Evolutionary conservation across 2,329 filamentous ascomycete genomes (phyloP), one percentile per base, ranked within the genome.

Genomic region (Exophiala dermatitidis): DNA sequence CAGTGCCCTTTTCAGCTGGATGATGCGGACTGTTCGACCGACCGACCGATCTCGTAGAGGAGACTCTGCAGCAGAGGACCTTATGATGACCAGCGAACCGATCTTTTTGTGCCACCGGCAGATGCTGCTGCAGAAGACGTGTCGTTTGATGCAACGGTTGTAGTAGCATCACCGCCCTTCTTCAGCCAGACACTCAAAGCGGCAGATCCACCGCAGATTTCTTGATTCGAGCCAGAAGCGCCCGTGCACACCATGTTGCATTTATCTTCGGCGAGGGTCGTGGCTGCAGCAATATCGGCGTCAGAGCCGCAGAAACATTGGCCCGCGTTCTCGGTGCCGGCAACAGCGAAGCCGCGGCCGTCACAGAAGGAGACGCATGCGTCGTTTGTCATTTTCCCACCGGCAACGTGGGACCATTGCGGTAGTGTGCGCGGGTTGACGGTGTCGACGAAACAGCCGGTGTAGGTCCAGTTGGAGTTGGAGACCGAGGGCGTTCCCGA

Each of bases 321-420:
- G 26, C 71, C 69, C 33, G 71, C 72, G 29, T 74, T 74, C 60
- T 78, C 74, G 12, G 75, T 77, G 28, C 75, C 76, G 0, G 77
- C 75, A 52, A 77, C 66, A 37, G 66, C 59, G 58, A 68, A 78
- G 5, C 76, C 75, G 42, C 66, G 65, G 33, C 59, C 59, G 5
- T 72, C 66, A 65, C 79, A 82, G 64, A 76, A 74, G 3, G 67
- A 64, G 46, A 78, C 69, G 61, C 79, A 81, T 26, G 71, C 72
- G 46, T 69, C 71, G 63, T 69, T 72, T 58, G 67, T 72, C 63
- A 76, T 69, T 12, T 61, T 55, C 45, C 61, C 48, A n/a, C 72
- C 72, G 33, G 56, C 58, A 56, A 77, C 61, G 50, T 73, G 66
- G 28, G 72, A 69, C 43, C 71, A 71, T 31, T 68, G 69, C 12